These are phyloP conservation scores for Dispira parvispora DNA, from an alignment of 192 early-diverging fungal species.

Conservation along the genomic window DNA sequence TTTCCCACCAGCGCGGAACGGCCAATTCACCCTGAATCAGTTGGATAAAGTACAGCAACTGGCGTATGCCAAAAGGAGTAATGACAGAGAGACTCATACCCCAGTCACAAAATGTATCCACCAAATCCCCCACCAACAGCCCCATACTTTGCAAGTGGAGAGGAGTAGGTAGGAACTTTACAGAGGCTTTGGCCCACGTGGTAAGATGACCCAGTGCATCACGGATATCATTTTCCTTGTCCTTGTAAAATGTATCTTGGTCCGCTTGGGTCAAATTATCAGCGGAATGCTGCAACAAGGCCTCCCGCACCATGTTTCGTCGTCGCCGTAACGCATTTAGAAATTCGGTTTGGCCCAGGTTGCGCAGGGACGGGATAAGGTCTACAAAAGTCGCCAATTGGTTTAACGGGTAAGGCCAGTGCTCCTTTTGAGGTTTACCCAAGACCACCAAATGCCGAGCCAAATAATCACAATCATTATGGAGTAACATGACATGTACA, in stretches of 20 bases:
- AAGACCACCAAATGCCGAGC: conserved; percentile 21
- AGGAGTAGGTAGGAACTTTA: background rate
- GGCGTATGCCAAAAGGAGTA: too few relatives aligned
- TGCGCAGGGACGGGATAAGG: conserved; percentile 19
- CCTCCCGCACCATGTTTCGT: background rate
- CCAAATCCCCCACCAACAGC: background rate
- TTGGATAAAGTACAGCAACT: too few relatives aligned
- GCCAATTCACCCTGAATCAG: too few relatives aligned
- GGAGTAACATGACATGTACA: conserved; percentile 18
- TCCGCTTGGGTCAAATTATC: background rate
- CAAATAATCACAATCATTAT: conserved; percentile 27
- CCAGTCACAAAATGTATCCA: background rate
- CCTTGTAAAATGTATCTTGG: background rate
- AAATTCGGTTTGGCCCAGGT: conserved; percentile 5
- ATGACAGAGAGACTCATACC: too few relatives aligned
- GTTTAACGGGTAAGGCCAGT: conserved; percentile 17
- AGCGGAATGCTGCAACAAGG: background rate
- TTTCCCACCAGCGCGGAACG: too few relatives aligned
- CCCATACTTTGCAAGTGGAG: background rate
- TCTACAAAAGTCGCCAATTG: conserved; percentile 23
- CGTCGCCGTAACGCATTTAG: background rate
- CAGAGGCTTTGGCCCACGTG: background rate
- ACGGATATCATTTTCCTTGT: background rate
- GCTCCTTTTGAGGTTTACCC: conserved; percentile 15
- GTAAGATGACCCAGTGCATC: background rate